Conservation (phyloP, 2,329 filamentous ascomycete species). For the Aureobasidium sp. region DNA sequence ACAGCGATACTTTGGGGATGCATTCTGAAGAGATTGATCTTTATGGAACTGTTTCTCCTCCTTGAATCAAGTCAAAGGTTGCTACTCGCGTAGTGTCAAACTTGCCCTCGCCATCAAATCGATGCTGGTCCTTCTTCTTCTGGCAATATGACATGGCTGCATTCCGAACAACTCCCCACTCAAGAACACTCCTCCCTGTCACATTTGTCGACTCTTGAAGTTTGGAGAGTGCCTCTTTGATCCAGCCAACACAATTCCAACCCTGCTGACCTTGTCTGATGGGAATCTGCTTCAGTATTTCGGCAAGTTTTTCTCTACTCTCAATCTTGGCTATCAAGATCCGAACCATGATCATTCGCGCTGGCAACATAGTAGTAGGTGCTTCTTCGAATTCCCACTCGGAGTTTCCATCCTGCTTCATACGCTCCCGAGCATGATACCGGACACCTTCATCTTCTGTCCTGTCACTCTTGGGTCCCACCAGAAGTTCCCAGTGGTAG, state of each 20-base stretch:
- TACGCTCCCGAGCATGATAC: not conserved
- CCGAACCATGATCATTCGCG: not conserved
- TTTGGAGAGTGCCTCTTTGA: not conserved
- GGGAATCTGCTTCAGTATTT: not conserved
- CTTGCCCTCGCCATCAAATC: not conserved
- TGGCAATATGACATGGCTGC: slow-evolving; percentile 9
- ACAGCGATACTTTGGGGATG: slow-evolving; percentile 24
- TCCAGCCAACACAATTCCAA: slow-evolving; percentile 1
- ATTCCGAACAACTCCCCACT: not conserved
- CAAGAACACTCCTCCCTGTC: not conserved
- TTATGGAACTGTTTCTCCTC: not conserved
- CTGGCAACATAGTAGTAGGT: not conserved
- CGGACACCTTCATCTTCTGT: not conserved
- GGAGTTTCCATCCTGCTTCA: not conserved
- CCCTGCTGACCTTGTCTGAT: not conserved
- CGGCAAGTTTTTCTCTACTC: not conserved
- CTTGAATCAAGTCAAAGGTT: slow-evolving; percentile 2
- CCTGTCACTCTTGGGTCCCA: not conserved
- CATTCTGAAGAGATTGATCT: not conserved
- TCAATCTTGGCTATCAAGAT: not conserved
- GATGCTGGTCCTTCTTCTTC: not conserved
- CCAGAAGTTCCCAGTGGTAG: not conserved
- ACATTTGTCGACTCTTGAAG: not conserved
- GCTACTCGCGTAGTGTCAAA: not conserved
- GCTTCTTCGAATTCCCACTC: not conserved